Conservation (phyloP, 441 rosid genomes). For the Isatis lusitanica region DNA sequence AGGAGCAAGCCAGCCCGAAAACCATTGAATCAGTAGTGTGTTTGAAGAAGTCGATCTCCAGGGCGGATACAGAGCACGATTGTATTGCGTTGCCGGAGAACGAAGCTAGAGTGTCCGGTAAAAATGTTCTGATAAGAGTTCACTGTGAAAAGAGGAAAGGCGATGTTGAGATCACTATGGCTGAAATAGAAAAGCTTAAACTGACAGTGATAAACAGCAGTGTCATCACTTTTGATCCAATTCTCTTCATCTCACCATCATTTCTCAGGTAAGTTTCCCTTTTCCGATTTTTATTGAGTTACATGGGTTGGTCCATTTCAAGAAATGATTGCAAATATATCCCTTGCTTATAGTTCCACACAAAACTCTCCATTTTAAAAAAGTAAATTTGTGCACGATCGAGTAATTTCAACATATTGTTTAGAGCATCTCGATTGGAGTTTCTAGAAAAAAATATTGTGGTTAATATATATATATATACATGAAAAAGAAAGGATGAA, state of each 20-base stretch:
- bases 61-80: not conserved
- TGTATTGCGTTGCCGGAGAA: constrained; percentile 50
- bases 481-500: no score
- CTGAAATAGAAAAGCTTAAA: constrained; percentile 61
- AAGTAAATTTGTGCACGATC: not conserved
- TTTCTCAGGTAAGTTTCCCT: constrained; percentile 52
- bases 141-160: constrained; percentile 74
- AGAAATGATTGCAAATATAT: not conserved
- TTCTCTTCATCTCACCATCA: constrained; percentile 58
- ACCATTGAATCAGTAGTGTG: constrained; percentile 48
- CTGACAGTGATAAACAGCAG: constrained; percentile 51
- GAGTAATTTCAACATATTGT: not conserved
- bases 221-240: constrained; percentile 59
- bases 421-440: no score
- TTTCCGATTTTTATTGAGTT: not conserved
- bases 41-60: constrained; percentile 3
- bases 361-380: no score
- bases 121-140: constrained; percentile 59
- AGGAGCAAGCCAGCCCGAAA: constrained; percentile 48
- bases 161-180: constrained; percentile 46
- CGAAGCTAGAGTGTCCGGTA: constrained; percentile 67
- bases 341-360: no score
- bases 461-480: no score
- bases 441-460: no score
- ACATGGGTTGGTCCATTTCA: not conserved